Evolutionary conservation across 176 grass and related monocot species (phyloP).

Genomic region (Oryza longistaminata): DNA sequence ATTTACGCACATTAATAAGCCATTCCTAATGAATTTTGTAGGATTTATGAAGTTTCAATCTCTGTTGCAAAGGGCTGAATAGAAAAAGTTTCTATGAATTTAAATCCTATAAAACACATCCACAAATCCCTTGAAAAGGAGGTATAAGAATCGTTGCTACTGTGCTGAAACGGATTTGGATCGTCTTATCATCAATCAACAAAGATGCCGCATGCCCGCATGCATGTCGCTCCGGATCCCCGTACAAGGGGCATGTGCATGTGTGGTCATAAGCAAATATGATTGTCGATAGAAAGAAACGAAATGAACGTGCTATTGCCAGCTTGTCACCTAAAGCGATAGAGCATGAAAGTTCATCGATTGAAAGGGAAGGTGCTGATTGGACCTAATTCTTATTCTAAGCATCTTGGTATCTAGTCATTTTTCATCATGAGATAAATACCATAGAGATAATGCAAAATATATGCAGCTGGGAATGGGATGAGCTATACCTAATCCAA

Average conservation of each 20-base stretch:
- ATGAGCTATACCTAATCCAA: conserved; percentile 14
- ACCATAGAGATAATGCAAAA: conserved; percentile 4
- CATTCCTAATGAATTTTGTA: too few relatives aligned
- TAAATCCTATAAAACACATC: too few relatives aligned
- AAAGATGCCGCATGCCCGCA: background rate
- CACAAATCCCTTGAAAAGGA: too few relatives aligned
- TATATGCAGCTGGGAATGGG: background rate
- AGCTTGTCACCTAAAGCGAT: background rate
- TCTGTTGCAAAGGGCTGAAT: too few relatives aligned
- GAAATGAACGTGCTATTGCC: background rate
- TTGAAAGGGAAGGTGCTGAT: background rate
- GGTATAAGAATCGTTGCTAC: too few relatives aligned
- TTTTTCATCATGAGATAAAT: background rate
- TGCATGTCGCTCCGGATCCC: background rate
- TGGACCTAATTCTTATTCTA: background rate
- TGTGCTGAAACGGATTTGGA: too few relatives aligned
- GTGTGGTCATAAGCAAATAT: background rate
- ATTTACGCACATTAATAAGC: too few relatives aligned
- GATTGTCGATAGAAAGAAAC: background rate
- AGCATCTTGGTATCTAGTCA: background rate
- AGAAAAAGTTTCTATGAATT: too few relatives aligned
- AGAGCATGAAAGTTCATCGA: background rate
- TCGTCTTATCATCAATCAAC: background rate
- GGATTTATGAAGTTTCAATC: too few relatives aligned
- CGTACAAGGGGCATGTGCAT: background rate